Conservation (phyloP, 345 rosid genomes). For the Melastoma malabathricum region DNA sequence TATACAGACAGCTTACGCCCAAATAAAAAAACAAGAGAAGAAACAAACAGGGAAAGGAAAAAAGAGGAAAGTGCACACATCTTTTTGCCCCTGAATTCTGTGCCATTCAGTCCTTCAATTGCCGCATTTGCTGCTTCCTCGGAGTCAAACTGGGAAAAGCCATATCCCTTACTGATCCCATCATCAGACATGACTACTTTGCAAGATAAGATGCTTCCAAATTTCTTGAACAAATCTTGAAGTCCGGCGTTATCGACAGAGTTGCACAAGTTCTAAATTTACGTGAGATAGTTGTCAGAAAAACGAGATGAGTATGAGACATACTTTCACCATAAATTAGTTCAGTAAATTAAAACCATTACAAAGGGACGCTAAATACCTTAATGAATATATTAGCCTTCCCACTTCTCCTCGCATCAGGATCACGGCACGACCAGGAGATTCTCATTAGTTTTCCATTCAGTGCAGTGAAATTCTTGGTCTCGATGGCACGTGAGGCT, state of each 20-base stretch:
- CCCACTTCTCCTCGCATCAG: conserved; percentile 58
- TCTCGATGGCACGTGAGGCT: conserved; percentile 53
- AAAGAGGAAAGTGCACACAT: conserved; percentile 18
- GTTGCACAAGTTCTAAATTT: conserved; percentile 42
- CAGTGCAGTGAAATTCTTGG: conserved; percentile 41
- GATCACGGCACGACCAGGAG: conserved; percentile 58
- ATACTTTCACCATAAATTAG: background rate
- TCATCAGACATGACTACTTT: conserved; percentile 47
- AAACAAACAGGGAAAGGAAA: too few relatives aligned
- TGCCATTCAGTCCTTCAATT: conserved; percentile 40
- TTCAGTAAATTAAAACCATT: background rate
- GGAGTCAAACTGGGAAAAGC: conserved; percentile 52
- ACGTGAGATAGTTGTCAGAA: conserved; percentile 1
- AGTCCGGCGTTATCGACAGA: conserved; percentile 30
- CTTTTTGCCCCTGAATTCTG: conserved; percentile 31
- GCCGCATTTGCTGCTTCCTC: conserved; percentile 58
- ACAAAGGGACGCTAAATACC: conserved; percentile 19
- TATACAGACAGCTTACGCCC: too few relatives aligned
- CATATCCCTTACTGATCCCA: conserved; percentile 62
- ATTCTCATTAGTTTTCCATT: conserved; percentile 57
- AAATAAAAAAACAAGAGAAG: too few relatives aligned
- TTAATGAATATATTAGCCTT: conserved; percentile 64
- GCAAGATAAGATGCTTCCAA: conserved; percentile 51
- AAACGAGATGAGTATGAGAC: background rate
- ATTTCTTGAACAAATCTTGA: conserved; percentile 40